These are phyloP conservation scores for Fusarium sp. DNA, from an alignment of 2,329 filamentous ascomycete species.

Conservation along the genomic window DNA sequence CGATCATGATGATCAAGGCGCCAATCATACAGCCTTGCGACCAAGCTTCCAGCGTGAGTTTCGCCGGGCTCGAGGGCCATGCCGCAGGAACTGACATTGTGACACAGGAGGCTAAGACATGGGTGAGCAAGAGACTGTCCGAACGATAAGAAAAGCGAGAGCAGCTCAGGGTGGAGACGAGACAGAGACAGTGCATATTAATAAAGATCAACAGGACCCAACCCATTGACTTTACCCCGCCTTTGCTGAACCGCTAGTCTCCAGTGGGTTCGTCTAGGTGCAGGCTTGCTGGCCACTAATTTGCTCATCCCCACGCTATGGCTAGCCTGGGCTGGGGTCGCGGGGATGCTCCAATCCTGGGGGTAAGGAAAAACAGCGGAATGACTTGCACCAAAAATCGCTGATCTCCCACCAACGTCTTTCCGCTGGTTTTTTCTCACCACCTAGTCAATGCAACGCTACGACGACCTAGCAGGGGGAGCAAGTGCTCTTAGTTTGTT, in stretches of 20 bases:
- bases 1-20: constrained; percentile 57
- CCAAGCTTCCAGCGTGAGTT: constrained; percentile 55
- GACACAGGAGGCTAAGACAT: neutral
- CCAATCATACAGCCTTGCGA: constrained; percentile 60
- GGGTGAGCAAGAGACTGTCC: neutral
- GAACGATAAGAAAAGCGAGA: neutral
- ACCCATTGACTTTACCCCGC: neutral
- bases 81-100: neutral
- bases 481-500: neutral
- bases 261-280: neutral
- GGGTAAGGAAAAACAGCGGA: too few species aligned
- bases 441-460: neutral
- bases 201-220: neutral
- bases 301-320: neutral
- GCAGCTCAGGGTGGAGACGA: neutral
- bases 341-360: neutral
- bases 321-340: neutral
- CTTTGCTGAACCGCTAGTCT: neutral
- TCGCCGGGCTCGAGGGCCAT: constrained; percentile 21
- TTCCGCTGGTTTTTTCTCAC: too few species aligned
- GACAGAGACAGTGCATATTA: neutral
- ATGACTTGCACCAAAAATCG: too few species aligned
- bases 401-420: too few species aligned
- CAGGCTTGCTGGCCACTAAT: neutral
- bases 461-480: neutral